These are phyloP conservation scores for Phaeosphaeriaceae sp. DNA, from an alignment of 2,329 filamentous ascomycete genomes.

Conservation along the genomic window DNA sequence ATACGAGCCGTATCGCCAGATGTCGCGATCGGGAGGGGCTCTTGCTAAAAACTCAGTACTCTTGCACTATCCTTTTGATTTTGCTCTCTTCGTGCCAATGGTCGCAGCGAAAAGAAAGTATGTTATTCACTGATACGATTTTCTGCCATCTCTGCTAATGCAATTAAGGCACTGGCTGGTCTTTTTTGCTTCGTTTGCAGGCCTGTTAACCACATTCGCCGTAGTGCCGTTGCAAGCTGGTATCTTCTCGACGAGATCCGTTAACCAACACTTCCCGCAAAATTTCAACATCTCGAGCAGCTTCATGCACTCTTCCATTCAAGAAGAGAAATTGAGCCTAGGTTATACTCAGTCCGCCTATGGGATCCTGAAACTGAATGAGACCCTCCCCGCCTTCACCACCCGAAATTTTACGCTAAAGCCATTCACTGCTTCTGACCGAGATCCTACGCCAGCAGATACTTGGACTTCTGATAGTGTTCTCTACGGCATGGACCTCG, in stretches of 20 bases:
- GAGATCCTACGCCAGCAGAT: conserved; percentile 12
- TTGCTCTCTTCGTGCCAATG: conserved; percentile 45
- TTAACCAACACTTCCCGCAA: conserved; percentile 1
- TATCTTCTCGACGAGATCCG: conserved; percentile 50
- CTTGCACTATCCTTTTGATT: conserved; percentile 61
- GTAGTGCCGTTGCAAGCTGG: conserved; percentile 64
- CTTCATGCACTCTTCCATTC: conserved; percentile 33
- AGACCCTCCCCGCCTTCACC: conserved; percentile 55
- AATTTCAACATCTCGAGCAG: conserved; percentile 24
- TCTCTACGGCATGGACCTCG: conserved; percentile 39
- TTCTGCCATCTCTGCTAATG: conserved; percentile 4
- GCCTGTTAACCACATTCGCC: conserved; percentile 61
- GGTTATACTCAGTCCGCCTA: conserved; percentile 56
- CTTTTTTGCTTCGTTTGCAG: conserved; percentile 55
- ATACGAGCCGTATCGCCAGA: conserved; percentile 66
- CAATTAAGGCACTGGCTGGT: conserved; percentile 60
- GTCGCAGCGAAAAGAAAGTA: conserved; percentile 49
- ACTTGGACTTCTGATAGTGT: conserved; percentile 31
- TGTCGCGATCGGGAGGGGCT: conserved; percentile 57
- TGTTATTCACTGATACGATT: background rate
- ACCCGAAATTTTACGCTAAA: conserved; percentile 51
- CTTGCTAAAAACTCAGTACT: conserved; percentile 56
- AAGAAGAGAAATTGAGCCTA: conserved; percentile 40
- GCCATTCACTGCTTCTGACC: conserved; percentile 45
- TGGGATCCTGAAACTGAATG: conserved; percentile 56